phyloP scores from a whole-genome alignment of 805 yeast species.

The Jamesozyma lodderae region DNA sequence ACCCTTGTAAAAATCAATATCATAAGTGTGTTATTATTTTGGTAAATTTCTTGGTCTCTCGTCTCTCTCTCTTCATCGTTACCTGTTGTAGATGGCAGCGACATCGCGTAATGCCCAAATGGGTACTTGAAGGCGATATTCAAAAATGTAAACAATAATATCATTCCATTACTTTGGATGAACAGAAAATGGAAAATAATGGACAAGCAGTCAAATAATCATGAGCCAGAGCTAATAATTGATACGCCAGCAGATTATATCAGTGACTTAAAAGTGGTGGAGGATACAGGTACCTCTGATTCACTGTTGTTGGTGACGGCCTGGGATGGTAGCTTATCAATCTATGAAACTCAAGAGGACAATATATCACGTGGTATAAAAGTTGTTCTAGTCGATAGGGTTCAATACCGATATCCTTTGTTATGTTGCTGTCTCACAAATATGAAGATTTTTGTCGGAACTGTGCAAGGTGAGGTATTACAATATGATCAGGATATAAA shows the following conservation, averaged over 20 bases:
- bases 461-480: slow-evolving; percentile 46
- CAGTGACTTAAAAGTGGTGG: slow-evolving; percentile 20
- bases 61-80: no score
- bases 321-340: slow-evolving; percentile 47
- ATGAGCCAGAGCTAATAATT: slow-evolving; percentile 6
- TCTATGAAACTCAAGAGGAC: slow-evolving; percentile 25
- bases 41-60: no score
- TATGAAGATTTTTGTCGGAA: slow-evolving; percentile 37
- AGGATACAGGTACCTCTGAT: slow-evolving; percentile 16
- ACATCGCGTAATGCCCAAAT: no score
- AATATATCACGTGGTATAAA: slow-evolving; percentile 1
- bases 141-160: no score
- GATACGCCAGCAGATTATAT: slow-evolving; percentile 21
- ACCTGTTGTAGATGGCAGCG: no score
- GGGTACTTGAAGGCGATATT: no score
- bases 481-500: slow-evolving; percentile 44
- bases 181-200: no score
- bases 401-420: slow-evolving; percentile 11
- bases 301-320: slow-evolving; percentile 37
- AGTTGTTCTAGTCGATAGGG: slow-evolving; percentile 6
- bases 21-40: no score
- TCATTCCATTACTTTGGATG: no score
- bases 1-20: no score
- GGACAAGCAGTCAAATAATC: not conserved
- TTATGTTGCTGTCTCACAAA: slow-evolving; percentile 11